Percentiles rank a stretch among this genome's conserved stretches.
Conservation (phyloP, 2,329 filamentous ascomycete species). For the Acarospora socialis region DNA sequence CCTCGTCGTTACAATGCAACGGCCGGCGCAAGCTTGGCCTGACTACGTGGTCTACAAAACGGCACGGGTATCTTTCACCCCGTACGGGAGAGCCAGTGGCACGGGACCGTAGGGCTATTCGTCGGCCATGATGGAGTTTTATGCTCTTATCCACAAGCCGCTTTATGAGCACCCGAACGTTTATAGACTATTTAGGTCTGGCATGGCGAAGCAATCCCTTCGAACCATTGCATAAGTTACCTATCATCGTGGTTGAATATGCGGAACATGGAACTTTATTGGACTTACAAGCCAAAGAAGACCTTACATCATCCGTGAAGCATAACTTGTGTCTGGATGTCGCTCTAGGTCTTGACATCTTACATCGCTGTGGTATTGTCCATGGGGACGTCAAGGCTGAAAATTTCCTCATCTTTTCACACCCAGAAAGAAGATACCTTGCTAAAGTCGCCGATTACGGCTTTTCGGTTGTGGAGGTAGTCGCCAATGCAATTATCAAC, state of each 20-base stretch:
- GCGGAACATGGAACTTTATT: constrained; percentile 14
- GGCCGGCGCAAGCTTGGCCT: constrained; percentile 4
- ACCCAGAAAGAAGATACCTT: constrained; percentile 12
- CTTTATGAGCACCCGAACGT: constrained; percentile 16
- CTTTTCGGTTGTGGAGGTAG: constrained; percentile 13
- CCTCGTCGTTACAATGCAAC: background rate
- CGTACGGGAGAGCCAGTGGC: constrained; percentile 8
- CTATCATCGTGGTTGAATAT: constrained; percentile 16
- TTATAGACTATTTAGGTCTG: constrained; percentile 15
- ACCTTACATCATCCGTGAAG: constrained; percentile 8
- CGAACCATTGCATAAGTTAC: constrained; percentile 9
- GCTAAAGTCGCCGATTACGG: constrained; percentile 18
- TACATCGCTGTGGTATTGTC: constrained; percentile 19
- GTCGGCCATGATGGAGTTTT: constrained; percentile 14
- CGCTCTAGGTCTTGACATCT: constrained; percentile 16
- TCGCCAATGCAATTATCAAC: constrained; percentile 5
- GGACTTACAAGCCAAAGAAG: constrained; percentile 3
- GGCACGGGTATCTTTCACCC: constrained; percentile 9
- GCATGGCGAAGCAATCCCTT: constrained; percentile 13
- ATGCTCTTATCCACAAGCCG: constrained; percentile 14
- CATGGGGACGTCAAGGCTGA: constrained; percentile 21
- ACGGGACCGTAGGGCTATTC: constrained; percentile 6
- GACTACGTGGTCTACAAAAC: constrained; percentile 10
- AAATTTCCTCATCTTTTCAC: constrained; percentile 17
- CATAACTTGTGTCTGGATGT: constrained; percentile 17